Base-by-base conservation (phyloP, 2,329 filamentous ascomycete species). In the Talaromyces verruculosus region DNA sequence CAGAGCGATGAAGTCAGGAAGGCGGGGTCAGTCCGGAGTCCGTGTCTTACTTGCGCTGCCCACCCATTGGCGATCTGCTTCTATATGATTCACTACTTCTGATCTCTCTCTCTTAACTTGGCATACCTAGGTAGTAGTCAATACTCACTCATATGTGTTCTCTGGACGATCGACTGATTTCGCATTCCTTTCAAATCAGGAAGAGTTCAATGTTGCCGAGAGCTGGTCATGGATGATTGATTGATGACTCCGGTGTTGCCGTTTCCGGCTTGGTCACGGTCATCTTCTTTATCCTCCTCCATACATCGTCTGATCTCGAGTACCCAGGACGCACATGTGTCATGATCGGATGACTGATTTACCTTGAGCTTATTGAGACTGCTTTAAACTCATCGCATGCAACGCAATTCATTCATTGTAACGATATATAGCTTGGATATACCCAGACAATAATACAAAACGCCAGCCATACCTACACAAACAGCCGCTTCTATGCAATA, bases 1-100 rank as follows among this genome's bases (percentile, higher is more conserved):
- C 64, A 49, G 59, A 49, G 59, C 45, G 64, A 61, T 66, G 59
- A 66, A 63, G 64, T 61, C 58, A 65, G 58, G 47, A 65, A 58
- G 57, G 64, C 64, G 64, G 64, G 64, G 64, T 65, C 33, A 43
- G 45, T 37, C 41, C 37, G 43, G 28, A 51, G 45, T 33, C 41
- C 41, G 28, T 22, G 41, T 49, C 59, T 45, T 11, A 35, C 59
- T 49, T 33, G 10, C 11, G 8, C 45, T 25, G 13, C 4, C 11
- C 11, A 10, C 33, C 47, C 8, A 35, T 33, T 33, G 28, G 17
- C 17, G 33, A 15, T 13, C 11, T 37, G 11, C n/a, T 13, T 25
- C 30, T 57, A 7, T 57, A 57, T 57, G 53, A 57, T 37, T 57
- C 53, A 57, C 53, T 25, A 39, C n/a, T 37, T 22, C 22, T 33